A percentile compares a stretch with the other conserved stretches of the same genome.
Conservation (phyloP, 257 asterid species). For the Petunia secreta region DNA sequence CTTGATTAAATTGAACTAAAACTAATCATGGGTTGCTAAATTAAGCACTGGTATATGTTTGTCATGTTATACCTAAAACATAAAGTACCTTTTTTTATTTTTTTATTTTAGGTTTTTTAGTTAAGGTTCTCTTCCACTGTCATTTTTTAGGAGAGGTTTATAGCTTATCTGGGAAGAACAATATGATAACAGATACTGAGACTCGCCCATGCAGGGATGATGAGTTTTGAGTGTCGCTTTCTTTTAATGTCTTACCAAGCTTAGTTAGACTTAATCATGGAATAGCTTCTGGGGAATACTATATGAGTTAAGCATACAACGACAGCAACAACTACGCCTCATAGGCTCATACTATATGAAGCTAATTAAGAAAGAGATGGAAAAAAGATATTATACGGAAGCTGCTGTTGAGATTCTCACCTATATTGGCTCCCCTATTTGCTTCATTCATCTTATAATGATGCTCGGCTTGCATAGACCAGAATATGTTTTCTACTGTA, state of each 20-base stretch:
- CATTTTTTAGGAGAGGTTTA: conserved; percentile 2
- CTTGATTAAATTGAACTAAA: conserved; percentile 5
- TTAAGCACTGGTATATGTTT: conserved; percentile 1
- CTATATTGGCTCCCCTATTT: background rate
- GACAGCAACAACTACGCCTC: background rate
- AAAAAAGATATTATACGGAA: background rate
- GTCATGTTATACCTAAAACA: background rate
- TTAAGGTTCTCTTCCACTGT: conserved; percentile 13
- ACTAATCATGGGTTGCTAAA: conserved; percentile 12
- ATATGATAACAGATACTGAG: conserved; percentile 1
- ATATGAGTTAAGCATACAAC: background rate
- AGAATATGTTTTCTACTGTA: background rate
- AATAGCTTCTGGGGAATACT: conserved; percentile 12
- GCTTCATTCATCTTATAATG: conserved; percentile 3
- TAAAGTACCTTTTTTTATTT: background rate
- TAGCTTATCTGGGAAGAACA: conserved; percentile 1
- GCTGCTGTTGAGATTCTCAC: conserved; percentile 19
- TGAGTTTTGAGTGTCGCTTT: background rate
- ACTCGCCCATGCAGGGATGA: background rate
- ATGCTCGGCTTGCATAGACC: conserved; percentile 12
- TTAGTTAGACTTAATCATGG: background rate
- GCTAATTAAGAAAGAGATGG: background rate
- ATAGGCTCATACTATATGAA: background rate
- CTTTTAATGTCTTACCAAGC: background rate
- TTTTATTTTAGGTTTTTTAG: background rate